Evolutionary conservation across 2,329 filamentous ascomycete genomes (phyloP).

Genomic region (Coniochaeta sp.): DNA sequence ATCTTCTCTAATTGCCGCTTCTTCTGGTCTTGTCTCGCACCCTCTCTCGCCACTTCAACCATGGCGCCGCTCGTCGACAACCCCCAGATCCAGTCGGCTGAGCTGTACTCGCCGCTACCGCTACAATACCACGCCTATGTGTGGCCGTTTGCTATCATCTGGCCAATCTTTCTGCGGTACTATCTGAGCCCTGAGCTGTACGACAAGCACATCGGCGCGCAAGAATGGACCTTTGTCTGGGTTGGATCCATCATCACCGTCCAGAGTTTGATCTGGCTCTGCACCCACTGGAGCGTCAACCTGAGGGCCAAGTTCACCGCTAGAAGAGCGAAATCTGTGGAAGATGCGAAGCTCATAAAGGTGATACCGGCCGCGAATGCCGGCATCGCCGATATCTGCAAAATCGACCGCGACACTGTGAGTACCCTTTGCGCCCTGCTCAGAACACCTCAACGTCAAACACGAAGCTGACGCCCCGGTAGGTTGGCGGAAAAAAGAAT

Average conservation of each 20-base stretch:
- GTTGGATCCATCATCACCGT: constrained; percentile 78
- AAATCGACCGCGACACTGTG: constrained; percentile 67
- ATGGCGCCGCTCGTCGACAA: constrained; percentile 81
- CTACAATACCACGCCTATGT: constrained; percentile 78
- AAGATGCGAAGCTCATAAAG: constrained; percentile 81
- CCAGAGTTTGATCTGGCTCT: constrained; percentile 87
- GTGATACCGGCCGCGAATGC: constrained; percentile 86
- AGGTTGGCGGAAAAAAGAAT: constrained; percentile 67
- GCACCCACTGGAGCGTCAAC: constrained; percentile 96
- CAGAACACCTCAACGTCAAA: not conserved
- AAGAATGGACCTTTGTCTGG: constrained; percentile 98
- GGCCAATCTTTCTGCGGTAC: constrained; percentile 85
- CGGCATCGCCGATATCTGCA: constrained; percentile 81
- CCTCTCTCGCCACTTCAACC: constrained; percentile 5
- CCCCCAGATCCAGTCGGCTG: constrained; percentile 78
- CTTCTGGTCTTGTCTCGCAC: not conserved
- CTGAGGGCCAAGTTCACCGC: constrained; percentile 77
- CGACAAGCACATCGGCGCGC: constrained; percentile 82
- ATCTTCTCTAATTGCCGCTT: not conserved
- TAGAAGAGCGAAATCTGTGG: constrained; percentile 58
- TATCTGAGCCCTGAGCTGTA: constrained; percentile 81
- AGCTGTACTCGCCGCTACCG: constrained; percentile 81
- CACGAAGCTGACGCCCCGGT: constrained; percentile 5
- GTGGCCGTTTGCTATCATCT: constrained; percentile 87
- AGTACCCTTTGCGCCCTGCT: constrained; percentile 3